Evolutionary conservation across 2,329 filamentous ascomycete species (phyloP).

Genomic region (Cordyceps farinosa): DNA sequence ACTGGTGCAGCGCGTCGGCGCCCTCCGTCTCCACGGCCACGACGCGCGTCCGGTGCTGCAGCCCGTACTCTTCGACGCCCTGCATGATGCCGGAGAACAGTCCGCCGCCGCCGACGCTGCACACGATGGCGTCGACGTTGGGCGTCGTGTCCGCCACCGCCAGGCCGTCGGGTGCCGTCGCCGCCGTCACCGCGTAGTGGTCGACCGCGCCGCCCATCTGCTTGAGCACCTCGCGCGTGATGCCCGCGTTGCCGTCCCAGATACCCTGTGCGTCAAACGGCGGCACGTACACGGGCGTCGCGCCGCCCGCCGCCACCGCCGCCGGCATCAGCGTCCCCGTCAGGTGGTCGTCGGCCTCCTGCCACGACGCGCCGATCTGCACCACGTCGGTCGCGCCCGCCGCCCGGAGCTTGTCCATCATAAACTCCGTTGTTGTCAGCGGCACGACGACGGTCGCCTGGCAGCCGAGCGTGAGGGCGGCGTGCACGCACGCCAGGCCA

Average conservation of each 20-base stretch:
- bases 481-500: constrained; percentile 73
- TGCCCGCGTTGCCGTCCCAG: constrained; percentile 59
- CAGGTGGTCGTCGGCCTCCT: constrained; percentile 65
- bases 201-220: constrained; percentile 31
- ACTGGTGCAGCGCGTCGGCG: constrained; percentile 60
- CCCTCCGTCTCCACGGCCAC: constrained; percentile 71
- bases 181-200: constrained; percentile 45
- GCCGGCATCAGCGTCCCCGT: constrained; percentile 46
- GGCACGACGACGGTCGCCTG: constrained; percentile 72
- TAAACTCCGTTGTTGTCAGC: constrained; percentile 57
- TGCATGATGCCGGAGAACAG: constrained; percentile 71
- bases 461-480: constrained; percentile 57
- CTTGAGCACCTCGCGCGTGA: constrained; percentile 46
- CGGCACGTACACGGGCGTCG: constrained; percentile 54
- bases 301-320: constrained; percentile 28
- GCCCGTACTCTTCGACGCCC: constrained; percentile 45
- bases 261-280: constrained; percentile 65
- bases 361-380: constrained; percentile 62
- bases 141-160: constrained; percentile 44
- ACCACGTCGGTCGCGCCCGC: constrained; percentile 62
- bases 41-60: constrained; percentile 40
- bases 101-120: constrained; percentile 75
- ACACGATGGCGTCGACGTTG: constrained; percentile 63
- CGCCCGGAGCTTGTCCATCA: constrained; percentile 63
- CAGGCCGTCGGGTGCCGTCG: constrained; percentile 66